Base-by-base conservation (phyloP, 2,329 filamentous ascomycete genomes). In the Colletotrichum simmondsii region DNA sequence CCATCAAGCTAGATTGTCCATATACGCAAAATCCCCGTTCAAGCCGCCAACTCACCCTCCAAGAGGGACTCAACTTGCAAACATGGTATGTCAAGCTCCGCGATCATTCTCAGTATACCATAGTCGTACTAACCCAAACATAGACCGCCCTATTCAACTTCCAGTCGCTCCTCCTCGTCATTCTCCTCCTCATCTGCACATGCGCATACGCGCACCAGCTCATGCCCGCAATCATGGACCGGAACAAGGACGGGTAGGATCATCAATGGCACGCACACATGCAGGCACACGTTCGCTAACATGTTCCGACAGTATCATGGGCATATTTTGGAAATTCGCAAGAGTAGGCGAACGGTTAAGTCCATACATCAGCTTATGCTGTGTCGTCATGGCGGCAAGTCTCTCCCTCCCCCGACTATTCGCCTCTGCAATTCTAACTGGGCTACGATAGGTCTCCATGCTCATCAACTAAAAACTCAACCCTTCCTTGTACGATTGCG, bases 131-230 rank as follows among this genome's bases (percentile, higher is more conserved):
- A 46, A 14, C 60, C 57, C 19, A 24, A 52, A 46, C 42, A 65
- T 26, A 98, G 97, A 94, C 97, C 72, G 97, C 97, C 68, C 93
- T 99, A 80, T 98, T 99, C 92, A 98, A 98, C 86, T 98, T 99
- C 87, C 95, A 98, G 84, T 97, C 95, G 72, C 93, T 98, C 77
- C 91, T 99, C 78, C 91, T 98, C 78, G 96, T 98, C 77, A 92
- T 99, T 79, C 92, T 99, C 64, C 93, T 99, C 77, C 91, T 97
- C 77, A 97, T 98, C 81, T 99, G 97, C 89, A 98, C 97, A 70
- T 95, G 94, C 83, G 92, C 97, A 75, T 98, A 99, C 85, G 90
- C 95, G 69, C 97, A 98, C 87, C 93, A 94, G 78, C 91, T 97
- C 75, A 94, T 97, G 80, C 96, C 97, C 1, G 90, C 92, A 5